Conservation (phyloP, 306 rosid genomes). For the Bauhinia variegata region DNA sequence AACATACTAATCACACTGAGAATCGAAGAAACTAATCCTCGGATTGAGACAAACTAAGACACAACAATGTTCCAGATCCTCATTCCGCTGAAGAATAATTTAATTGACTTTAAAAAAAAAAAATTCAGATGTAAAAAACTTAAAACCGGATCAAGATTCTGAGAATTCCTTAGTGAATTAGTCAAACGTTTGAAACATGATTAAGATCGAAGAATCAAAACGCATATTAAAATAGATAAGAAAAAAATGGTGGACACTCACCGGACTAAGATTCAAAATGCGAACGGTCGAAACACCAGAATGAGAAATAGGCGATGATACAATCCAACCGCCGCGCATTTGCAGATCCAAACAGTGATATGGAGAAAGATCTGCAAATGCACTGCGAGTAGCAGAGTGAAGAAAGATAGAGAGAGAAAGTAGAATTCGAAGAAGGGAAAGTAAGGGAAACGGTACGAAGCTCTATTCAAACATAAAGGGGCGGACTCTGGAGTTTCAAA, state of each 20-base stretch:
- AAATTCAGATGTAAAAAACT: constrained; percentile 5
- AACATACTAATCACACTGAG: background rate
- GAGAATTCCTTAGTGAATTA: background rate
- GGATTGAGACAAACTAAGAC: background rate
- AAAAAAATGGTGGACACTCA: constrained; percentile 36
- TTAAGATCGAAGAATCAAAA: background rate
- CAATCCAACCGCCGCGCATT: constrained; percentile 38
- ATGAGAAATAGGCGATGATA: background rate
- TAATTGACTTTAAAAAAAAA: too few relatives aligned
- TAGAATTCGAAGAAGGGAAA: constrained; percentile 20
- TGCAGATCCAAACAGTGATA: constrained; percentile 49
- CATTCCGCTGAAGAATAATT: too few relatives aligned
- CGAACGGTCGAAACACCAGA: constrained; percentile 25
- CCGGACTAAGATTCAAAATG: constrained; percentile 42
- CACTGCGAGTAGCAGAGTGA: background rate
- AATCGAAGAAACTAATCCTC: background rate
- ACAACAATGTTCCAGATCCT: background rate
- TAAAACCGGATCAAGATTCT: background rate
- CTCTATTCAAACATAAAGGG: constrained; percentile 76
- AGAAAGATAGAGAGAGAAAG: constrained; percentile 7
- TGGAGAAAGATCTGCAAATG: constrained; percentile 40
- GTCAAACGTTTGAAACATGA: background rate
- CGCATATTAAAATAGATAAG: background rate
- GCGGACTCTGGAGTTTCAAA: constrained; percentile 69
- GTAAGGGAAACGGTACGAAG: constrained; percentile 49